Evolutionary conservation across 129 eudicot genomes (phyloP), one percentile per base, ranked within the genome.

Genomic region (Artemisia argyi): DNA sequence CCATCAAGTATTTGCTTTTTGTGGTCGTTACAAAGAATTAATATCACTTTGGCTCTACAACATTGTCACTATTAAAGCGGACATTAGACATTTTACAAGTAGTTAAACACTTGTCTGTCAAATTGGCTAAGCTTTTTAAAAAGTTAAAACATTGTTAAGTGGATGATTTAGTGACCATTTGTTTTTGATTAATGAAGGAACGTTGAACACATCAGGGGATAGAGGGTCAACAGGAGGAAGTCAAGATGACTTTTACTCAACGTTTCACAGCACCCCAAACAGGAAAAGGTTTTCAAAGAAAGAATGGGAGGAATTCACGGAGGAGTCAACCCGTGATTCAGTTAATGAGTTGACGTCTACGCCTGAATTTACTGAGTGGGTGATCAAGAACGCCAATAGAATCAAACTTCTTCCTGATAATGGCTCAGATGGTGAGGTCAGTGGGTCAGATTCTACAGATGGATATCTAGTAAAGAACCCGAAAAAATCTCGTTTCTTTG

Each of bases 361-460:
- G 18, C 98, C 98, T 2, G 95, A 92, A 64, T 92, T 92, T 81
- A 78, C 90, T 8, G 90, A 89, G 14, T 92, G 98, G 98, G 62
- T 92, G 28, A 68, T 92, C 4, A 84, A 87, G 26, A 65, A 92
- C 53, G 84, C 92, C 1, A 85, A 80, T 39, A 82, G 92, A 58
- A 84, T 92, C 53, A 81, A 85, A 69, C 69, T 92, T n/a, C 73
- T 74, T 15, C 81, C 83, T 0, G 88, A 87, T 14, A 86, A 78
- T 17, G 76, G 83, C 17, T 83, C 88, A 13, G 91, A 80, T 26
- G 88, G 72, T 68, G 65, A 85, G 58, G 26, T 19, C 12, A 92
- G 95, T 13, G 95, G 83, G 13, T 89, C 95, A 20, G 94, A 87
- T 58, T 92, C 97, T 10, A 82, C 94, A 8, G 91, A 85, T 16